These are phyloP conservation scores for Helianthus annuus DNA, from an alignment of 129 eudicot species.

Conservation along the genomic window HanXRQr2.0-SUNRISE NC_035447.2:1173033-1173532, in stretches of 20 bases:
- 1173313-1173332: not conserved
- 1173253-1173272: not conserved
- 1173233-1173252: conserved; percentile 4
- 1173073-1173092: not conserved
- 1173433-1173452: not conserved
- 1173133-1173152: not conserved
- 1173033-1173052: conserved; percentile 19
- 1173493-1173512: not conserved
- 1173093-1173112: conserved; percentile 23
- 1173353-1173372: not conserved
- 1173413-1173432: conserved; percentile 6
- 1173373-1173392: not conserved
- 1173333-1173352: conserved; percentile 1
- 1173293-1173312: not conserved
- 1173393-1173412: not conserved
- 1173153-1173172: too few relatives aligned
- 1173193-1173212: not conserved
- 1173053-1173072: not conserved
- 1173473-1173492: not conserved
- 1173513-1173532: conserved; percentile 23
- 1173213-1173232: not conserved
- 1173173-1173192: not conserved
- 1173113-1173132: not conserved
- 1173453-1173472: not conserved
- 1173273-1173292: not conserved